Evolutionary conservation across 2,329 filamentous ascomycete species (phyloP).

Genomic region (Arthrobotrys megalospora): DNA sequence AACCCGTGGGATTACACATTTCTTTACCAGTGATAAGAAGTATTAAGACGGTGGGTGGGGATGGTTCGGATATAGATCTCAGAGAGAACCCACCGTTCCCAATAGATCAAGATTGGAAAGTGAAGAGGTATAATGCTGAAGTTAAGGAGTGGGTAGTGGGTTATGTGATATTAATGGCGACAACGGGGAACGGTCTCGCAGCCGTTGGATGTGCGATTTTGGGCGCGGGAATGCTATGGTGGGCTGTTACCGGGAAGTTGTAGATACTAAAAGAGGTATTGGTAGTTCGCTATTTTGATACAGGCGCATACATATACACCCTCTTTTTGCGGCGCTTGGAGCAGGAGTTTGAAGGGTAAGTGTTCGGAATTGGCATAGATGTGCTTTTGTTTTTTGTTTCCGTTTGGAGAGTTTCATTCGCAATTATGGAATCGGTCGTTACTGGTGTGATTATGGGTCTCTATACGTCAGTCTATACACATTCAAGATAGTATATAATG

Average conservation of each 20-base stretch:
- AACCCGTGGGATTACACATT: slow-evolving; percentile 82
- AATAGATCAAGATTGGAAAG: slow-evolving; percentile 41
- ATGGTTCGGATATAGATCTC: slow-evolving; percentile 1
- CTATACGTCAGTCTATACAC: background rate
- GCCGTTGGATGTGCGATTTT: slow-evolving; percentile 42
- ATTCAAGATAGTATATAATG: no score
- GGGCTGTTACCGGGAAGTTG: slow-evolving; percentile 25
- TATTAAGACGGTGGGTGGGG: background rate
- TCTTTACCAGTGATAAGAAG: slow-evolving; percentile 71
- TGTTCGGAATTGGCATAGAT: background rate
- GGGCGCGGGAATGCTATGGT: slow-evolving; percentile 44
- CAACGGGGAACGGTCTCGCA: slow-evolving; percentile 34
- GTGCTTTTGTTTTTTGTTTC: background rate
- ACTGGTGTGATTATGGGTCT: background rate
- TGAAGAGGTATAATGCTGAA: slow-evolving; percentile 32
- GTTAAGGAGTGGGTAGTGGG: slow-evolving; percentile 36
- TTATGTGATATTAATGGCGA: slow-evolving; percentile 48
- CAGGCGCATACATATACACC: background rate
- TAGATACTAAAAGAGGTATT: background rate
- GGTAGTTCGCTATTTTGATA: background rate
- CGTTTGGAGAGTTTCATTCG: background rate
- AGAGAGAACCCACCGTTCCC: slow-evolving; percentile 36
- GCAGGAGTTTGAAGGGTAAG: background rate
- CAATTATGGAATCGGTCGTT: no score
- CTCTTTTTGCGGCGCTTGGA: background rate